Evolutionary conservation across 306 rosid species (phyloP).

Genomic region (Glycine soja): DNA sequence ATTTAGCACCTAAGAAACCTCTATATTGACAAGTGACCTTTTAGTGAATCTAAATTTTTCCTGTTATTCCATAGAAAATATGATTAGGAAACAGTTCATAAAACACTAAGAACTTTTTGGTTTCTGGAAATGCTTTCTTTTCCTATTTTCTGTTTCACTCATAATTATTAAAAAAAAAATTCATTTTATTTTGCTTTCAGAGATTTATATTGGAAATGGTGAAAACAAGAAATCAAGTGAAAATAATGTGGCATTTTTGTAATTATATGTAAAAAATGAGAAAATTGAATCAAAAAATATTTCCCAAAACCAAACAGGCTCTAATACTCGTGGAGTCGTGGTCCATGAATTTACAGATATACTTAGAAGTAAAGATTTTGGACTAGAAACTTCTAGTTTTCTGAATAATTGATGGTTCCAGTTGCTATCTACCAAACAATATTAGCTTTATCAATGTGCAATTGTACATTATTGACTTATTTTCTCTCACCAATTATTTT

Average conservation of each 20-base stretch:
- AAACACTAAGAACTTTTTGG: slow-evolving; percentile 5
- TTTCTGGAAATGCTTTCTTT: background rate
- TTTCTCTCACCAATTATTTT: slow-evolving; percentile 47
- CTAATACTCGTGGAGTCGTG: background rate
- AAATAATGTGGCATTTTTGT: too few relatives aligned
- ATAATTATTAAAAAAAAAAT: background rate
- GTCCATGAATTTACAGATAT: background rate
- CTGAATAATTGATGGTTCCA: slow-evolving; percentile 25
- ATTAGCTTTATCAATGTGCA: slow-evolving; percentile 11
- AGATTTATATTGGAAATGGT: background rate
- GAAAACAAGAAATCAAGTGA: too few relatives aligned
- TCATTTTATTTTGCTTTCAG: background rate
- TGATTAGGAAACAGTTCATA: slow-evolving; percentile 18
- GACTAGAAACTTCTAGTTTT: slow-evolving; percentile 37
- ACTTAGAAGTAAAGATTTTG: slow-evolving; percentile 21
- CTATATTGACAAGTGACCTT: slow-evolving; percentile 35
- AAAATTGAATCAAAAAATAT: too few relatives aligned
- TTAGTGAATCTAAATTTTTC: background rate
- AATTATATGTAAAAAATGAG: too few relatives aligned
- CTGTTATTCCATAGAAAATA: background rate
- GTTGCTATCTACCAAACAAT: slow-evolving; percentile 37
- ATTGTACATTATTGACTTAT: slow-evolving; percentile 37
- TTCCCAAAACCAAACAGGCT: background rate
- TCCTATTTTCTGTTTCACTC: background rate
- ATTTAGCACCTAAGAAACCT: slow-evolving; percentile 11